Base-by-base conservation (phyloP, 2,329 filamentous ascomycete genomes). In the Coniella vitis region DNA sequence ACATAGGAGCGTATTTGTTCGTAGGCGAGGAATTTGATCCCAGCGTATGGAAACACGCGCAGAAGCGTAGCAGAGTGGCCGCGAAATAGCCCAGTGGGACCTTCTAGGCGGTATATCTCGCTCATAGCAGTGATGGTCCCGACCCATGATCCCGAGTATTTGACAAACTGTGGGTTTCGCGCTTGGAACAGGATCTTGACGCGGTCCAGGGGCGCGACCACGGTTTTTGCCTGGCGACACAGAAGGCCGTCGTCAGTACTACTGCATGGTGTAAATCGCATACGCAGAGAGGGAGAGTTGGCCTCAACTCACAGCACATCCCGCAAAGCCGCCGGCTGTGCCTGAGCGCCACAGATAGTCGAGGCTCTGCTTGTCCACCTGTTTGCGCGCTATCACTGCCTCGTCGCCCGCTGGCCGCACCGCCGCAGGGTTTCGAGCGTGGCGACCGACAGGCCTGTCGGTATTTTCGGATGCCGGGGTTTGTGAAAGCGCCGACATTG, bases 101-200 rank as follows among this genome's bases (percentile, higher is more conserved):
- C 93, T 54, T 94, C 86, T 39, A 80, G 73, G 20, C 66, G 70
- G 59, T 93, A 87, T 55, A 98, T 97, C 59, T 90, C 86, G 57
- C 79, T 78, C 67, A 97, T 86, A 21, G 93, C 90, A 16, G 77
- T 76, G n/a, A 80, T 78, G 17, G 95, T 82, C 42, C 93, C 93
- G 48, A 80, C 78, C 86, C 90, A 96, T 37, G 86, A 90, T 36
- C 90, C 87, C 1, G 88, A 83, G 64, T 97, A 98, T 69, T 95
- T 95, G 47, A 86, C 79, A 64, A 95, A 98, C 58, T 93, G 85
- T 3, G 93, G 93, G 61, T 93, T 96, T 61, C 86, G 89, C 45
- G 93, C 86, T 66, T 98, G 93, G 70, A 98, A 97, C 37, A 98
- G 85, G 62, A 98, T 98, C 70, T 98, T 98, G 61, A 98, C 93